A percentile compares a stretch with the other conserved stretches of the same genome.
phyloP scores from a whole-genome alignment of 2,329 filamentous ascomycete genomes.

The Xylariaceae sp. region DNA sequence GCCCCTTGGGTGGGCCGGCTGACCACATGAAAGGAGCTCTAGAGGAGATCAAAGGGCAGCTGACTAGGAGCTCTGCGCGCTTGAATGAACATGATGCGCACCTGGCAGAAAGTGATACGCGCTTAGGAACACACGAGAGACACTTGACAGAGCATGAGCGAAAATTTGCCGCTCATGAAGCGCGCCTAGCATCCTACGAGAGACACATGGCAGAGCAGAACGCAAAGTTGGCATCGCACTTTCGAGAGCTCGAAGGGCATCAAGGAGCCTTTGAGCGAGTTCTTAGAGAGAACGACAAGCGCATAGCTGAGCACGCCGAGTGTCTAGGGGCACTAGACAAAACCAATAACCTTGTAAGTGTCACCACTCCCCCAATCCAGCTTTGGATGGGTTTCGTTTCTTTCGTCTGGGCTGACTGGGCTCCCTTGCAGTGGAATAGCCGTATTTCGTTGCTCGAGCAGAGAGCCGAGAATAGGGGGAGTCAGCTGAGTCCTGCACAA shows the following conservation, averaged over 20 bases:
- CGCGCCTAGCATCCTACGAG: slow-evolving; percentile 9
- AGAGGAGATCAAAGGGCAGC: slow-evolving; percentile 16
- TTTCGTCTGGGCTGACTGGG: slow-evolving; percentile 5
- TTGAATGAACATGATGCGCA: slow-evolving; percentile 13
- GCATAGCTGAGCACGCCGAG: slow-evolving; percentile 11
- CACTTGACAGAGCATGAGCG: slow-evolving; percentile 11
- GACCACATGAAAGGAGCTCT: slow-evolving; percentile 13
- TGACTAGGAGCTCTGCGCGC: slow-evolving; percentile 14
- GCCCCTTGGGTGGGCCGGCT: slow-evolving; percentile 9
- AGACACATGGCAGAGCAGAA: slow-evolving; percentile 10
- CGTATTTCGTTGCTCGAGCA: slow-evolving; percentile 12
- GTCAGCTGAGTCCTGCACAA: slow-evolving; percentile 11
- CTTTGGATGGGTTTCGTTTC: too few relatives aligned
- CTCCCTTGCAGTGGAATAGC: slow-evolving; percentile 5
- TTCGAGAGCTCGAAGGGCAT: slow-evolving; percentile 10
- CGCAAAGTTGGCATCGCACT: slow-evolving; percentile 5
- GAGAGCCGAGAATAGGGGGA: slow-evolving; percentile 12
- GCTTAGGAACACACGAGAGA: slow-evolving; percentile 3
- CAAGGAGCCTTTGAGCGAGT: slow-evolving; percentile 4
- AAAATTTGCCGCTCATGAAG: slow-evolving; percentile 8
- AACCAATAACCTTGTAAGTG: slow-evolving; percentile 13
- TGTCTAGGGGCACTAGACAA: slow-evolving; percentile 12
- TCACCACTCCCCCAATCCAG: too few relatives aligned
- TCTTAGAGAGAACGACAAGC: slow-evolving; percentile 11
- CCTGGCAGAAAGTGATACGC: slow-evolving; percentile 10